Percentiles rank a stretch among this genome's conserved stretches.
These are phyloP conservation scores for Elongisporangium undulatum DNA, from an alignment of 352 stramenopile genomes.

Conservation along the genomic window DNA sequence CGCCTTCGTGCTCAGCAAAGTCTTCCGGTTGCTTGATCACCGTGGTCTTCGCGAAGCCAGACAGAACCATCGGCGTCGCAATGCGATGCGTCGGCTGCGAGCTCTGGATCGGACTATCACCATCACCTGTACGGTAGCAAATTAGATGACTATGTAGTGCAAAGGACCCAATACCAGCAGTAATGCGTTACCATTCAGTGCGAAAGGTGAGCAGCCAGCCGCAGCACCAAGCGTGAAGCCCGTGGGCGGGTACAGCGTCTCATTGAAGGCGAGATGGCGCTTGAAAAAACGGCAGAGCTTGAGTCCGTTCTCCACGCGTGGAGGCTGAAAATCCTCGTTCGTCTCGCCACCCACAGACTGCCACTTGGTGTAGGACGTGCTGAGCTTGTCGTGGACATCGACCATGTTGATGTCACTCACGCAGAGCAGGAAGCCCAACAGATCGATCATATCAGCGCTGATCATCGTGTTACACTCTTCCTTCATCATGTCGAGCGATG, in stretches of 20 bases:
- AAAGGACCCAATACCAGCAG: not conserved
- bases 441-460: constrained; percentile 58
- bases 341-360: constrained; percentile 13
- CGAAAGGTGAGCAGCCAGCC: not conserved
- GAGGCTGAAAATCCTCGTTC: constrained; percentile 9
- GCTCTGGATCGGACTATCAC: not conserved
- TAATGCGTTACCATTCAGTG: not conserved
- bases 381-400: constrained; percentile 52
- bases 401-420: constrained; percentile 39
- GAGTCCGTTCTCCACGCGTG: constrained; percentile 39
- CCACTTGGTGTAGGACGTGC: constrained; percentile 65
- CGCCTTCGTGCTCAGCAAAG: constrained; percentile 32
- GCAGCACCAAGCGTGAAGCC: constrained; percentile 47
- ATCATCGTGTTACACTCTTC: constrained; percentile 48
- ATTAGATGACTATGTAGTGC: not conserved
- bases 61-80: constrained; percentile 43
- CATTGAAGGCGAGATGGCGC: constrained; percentile 68
- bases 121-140: not conserved
- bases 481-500: constrained; percentile 36
- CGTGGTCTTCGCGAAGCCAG: constrained; percentile 66
- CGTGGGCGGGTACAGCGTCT: constrained; percentile 73
- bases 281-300: constrained; percentile 78
- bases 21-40: constrained; percentile 77
- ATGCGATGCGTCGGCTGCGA: not conserved
- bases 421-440: constrained; percentile 73